Conservation (phyloP, 2,329 filamentous ascomycete species). For the Ilyonectria destructans region DNA sequence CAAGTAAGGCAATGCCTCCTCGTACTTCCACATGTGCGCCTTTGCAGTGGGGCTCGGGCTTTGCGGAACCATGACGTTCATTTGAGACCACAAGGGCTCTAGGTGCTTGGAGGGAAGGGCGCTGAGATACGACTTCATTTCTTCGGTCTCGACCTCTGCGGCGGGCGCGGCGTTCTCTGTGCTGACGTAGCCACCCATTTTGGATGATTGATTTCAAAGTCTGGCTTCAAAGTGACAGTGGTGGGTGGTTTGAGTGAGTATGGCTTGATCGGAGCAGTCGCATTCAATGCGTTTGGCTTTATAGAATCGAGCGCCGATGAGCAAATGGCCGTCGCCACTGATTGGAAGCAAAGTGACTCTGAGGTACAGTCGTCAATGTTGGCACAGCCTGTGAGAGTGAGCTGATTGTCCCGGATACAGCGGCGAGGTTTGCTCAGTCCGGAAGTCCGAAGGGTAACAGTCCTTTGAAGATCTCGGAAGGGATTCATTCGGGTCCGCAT, state of each 20-base stretch:
- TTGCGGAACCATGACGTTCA: conserved; percentile 64
- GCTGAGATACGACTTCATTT: conserved; percentile 51
- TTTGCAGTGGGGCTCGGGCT: conserved; percentile 61
- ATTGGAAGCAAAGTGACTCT: background rate
- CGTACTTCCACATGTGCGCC: conserved; percentile 60
- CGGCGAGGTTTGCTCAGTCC: background rate
- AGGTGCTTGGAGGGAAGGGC: conserved; percentile 52
- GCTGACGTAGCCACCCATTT: conserved; percentile 37
- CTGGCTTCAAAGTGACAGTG: background rate
- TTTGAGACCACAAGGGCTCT: conserved; percentile 66
- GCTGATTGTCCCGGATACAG: background rate
- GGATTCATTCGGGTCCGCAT: background rate
- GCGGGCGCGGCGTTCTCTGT: conserved; percentile 6
- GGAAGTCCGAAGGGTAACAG: background rate
- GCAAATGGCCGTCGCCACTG: background rate
- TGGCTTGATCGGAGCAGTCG: background rate
- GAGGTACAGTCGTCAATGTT: background rate
- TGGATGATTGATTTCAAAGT: conserved; percentile 2
- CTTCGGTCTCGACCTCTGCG: conserved; percentile 38
- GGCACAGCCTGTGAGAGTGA: background rate
- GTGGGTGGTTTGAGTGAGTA: background rate
- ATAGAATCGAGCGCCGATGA: background rate
- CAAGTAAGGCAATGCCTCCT: conserved; percentile 54
- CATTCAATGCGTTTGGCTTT: background rate
- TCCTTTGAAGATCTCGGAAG: background rate